Base-by-base conservation (phyloP, 768 basidiomycete genomes). In the Leccinum broughii region DNA sequence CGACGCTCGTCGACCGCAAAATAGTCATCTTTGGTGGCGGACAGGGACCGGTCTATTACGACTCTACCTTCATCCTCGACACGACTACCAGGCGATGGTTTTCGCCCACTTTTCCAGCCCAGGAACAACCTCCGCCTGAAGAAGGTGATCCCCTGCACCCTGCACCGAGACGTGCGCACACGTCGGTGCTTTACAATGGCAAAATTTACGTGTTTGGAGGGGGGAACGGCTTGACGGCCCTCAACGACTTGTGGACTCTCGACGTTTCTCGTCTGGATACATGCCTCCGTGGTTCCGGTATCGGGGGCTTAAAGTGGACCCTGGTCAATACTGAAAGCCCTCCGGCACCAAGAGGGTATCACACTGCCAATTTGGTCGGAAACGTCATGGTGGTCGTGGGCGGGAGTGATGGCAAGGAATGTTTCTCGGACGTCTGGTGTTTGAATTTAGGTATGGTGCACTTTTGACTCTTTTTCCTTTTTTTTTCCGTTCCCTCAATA, bases 201-300 rank as follows among this genome's bases (percentile, higher is more conserved):
- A 88, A 84, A 69, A 81, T 98, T 0, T 92, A 90, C 78, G 75
- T 97, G 4, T 97, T 96, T 67, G 95, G 94, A 8, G 94, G 95
- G n/a, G 95, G 95, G 3, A 95, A 93, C 60, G 95, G 95, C 0
- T 79, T 89, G 77, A 84, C 83, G n/a, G 94, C 95, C 0, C 79
- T 97, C 57, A 92, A 92, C 65, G 95, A 97, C 72, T 77, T 95
- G 20, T 96, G 94, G 93, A 85, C 88, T 15, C 77, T 96, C 24
- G 92, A 96, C 59, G 84, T 89, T 0, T 80, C 76, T 35, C 76
- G 78, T 54, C 65, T 74, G 46, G 69, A 73, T n/a, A 62, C 60
- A n/a, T 75, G 66, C 4, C 58, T 66, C 20, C 69, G 67, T 39
- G 62, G 62, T 17, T 46, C 48, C 9, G 13, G 17, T 4, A 51